Base-by-base conservation (phyloP, 2,329 filamentous ascomycete genomes). In the Aspergillus niger region DNA sequence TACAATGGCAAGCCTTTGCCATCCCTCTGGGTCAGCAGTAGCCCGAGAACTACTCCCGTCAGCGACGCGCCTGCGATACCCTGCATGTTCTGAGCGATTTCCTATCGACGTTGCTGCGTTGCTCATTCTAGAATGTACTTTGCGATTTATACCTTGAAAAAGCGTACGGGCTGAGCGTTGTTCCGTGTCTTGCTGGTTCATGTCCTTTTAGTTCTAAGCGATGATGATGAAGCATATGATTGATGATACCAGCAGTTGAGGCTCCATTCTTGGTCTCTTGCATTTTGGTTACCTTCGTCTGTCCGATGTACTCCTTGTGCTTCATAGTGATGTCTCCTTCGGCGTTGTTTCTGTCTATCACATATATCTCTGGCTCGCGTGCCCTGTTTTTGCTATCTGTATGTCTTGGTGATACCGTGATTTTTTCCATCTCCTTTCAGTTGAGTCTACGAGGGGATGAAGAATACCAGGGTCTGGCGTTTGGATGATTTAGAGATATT, bases 161-260 rank as follows among this genome's bases (percentile, higher is more conserved):
- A 50, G 47, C 47, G 32, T 11, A 17, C 47, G 47, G 26, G 47
- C 24, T n/a, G 26, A n/a, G 26, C 32, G 3, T 50, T 22, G 32
- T 38, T n/a, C 55, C 56, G 11, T 36, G 32, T 36, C 32, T 36
- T 36, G 32, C 32, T 36, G 32, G 32, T 36, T 13, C 32, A 36
- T 17, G 41, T 49, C 39, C 30, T 49, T 48, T 55, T 55, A 50
- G 20, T 59, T 61, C 32, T 30, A 44, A 57, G 49, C 60, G 57
- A 65, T 50, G 61, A 66, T 63, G 55, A 66, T 41, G 65, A 66
- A 63, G 55, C 55, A 62, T 60, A 66, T 61, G 65, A 67, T 59
- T 67, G 55, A 67, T 58, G 65, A 64, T 49, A 52, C 54, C 50
- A 43, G 54, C 44, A 30, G 55, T 44, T 20, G 39, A 55, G 51